phyloP scores from a whole-genome alignment of 176 grass and related monocot species.

The Carex myosuroides region DNA sequence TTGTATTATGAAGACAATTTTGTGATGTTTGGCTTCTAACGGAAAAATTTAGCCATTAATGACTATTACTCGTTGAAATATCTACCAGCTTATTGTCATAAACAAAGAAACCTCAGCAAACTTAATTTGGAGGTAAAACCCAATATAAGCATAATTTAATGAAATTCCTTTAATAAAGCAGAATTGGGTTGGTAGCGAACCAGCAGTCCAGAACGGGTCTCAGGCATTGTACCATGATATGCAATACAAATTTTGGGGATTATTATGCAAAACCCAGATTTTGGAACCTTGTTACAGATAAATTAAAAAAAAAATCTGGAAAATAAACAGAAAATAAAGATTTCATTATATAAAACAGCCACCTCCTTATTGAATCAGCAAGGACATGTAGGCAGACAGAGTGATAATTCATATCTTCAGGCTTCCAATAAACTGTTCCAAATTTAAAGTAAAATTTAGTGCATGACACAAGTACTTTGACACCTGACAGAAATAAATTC shows the following conservation, averaged over 20 bases:
- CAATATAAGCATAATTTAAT: not conserved
- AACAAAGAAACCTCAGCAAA: not conserved
- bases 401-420: slow-evolving; percentile 98
- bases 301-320: not conserved
- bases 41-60: not conserved
- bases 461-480: not conserved
- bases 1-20: not conserved
- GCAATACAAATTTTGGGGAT: not conserved
- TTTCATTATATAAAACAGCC: not conserved
- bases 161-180: not conserved
- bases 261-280: not conserved
- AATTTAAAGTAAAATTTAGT: not conserved
- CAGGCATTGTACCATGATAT: not conserved
- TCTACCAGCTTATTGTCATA: not conserved
- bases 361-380: slow-evolving; percentile 93
- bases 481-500: not conserved
- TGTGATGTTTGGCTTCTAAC: not conserved
- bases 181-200: not conserved
- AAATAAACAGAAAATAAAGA: not conserved
- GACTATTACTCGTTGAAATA: not conserved
- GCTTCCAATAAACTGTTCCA: slow-evolving; percentile 74
- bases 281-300: not conserved
- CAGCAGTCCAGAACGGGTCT: not conserved
- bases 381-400: slow-evolving; percentile 91
- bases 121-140: not conserved